Evolutionary conservation across 73 alveolate species (phyloP).

Genomic region (Paraurostyla sp.): DNA sequence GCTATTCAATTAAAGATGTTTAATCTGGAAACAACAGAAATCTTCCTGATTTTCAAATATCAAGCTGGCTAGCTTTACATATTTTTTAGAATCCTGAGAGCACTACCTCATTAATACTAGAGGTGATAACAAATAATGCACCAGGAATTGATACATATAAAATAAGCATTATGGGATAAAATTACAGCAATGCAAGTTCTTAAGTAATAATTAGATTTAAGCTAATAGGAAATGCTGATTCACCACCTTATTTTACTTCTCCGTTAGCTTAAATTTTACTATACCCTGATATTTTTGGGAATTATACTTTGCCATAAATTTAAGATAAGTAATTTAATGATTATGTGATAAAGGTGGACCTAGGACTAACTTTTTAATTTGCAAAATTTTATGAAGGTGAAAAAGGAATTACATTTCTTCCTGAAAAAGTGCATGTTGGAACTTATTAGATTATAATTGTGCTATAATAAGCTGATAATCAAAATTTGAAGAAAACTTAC

Average conservation of each 20-base stretch:
- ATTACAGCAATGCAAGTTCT: neutral
- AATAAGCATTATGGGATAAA: neutral
- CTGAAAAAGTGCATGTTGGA: too few relatives aligned
- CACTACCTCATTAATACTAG: too few relatives aligned
- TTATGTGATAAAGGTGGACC: neutral
- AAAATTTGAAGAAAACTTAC: too few relatives aligned
- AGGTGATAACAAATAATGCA: too few relatives aligned
- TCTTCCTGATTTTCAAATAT: too few relatives aligned
- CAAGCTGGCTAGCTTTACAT: too few relatives aligned
- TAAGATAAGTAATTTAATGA: neutral
- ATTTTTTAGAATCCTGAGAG: too few relatives aligned
- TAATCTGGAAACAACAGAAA: too few relatives aligned
- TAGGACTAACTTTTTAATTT: neutral
- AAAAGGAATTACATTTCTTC: neutral
- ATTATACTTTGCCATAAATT: neutral
- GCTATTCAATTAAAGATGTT: too few relatives aligned
- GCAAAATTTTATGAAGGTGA: neutral
- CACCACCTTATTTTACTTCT: neutral
- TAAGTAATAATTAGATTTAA: neutral
- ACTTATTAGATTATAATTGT: too few relatives aligned
- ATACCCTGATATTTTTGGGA: neutral
- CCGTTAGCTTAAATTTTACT: neutral
- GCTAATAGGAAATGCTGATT: neutral
- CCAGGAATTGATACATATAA: neutral
- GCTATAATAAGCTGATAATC: too few relatives aligned